phyloP scores from a whole-genome alignment of 768 basidiomycete genomes.

The Boletus insuetus region DNA sequence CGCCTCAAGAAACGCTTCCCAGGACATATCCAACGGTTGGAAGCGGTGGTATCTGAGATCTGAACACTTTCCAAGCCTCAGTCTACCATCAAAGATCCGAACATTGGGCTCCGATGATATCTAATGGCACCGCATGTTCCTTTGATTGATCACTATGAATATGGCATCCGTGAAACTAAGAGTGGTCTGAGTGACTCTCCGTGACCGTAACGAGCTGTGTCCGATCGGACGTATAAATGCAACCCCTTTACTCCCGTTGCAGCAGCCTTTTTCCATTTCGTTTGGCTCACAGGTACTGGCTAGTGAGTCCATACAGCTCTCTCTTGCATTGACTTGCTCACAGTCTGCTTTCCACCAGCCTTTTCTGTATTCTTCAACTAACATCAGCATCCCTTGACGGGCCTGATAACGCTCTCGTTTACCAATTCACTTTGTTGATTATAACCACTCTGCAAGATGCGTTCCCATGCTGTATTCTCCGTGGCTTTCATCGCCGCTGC shows the following conservation, averaged over 20 bases:
- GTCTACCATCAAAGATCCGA: too few species aligned
- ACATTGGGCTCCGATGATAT: too few species aligned
- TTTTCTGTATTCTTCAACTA: slow-evolving; percentile 12
- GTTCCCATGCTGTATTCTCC: slow-evolving; percentile 2
- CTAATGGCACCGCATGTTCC: not conserved
- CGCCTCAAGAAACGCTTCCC: too few species aligned
- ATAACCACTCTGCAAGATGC: slow-evolving; percentile 10
- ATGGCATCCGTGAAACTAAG: too few species aligned
- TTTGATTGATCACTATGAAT: not conserved
- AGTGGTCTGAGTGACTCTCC: not conserved
- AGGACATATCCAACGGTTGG: too few species aligned
- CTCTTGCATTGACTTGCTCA: not conserved
- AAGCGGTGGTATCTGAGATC: too few species aligned
- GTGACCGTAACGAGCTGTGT: not conserved
- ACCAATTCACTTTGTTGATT: not conserved
- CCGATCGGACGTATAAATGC: not conserved
- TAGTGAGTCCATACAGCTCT: slow-evolving; percentile 10
- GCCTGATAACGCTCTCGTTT: slow-evolving; percentile 8
- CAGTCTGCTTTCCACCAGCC: slow-evolving; percentile 3
- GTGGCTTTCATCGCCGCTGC: slow-evolving; percentile 1
- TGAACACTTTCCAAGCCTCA: too few species aligned
- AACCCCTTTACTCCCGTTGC: not conserved
- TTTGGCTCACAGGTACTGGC: slow-evolving; percentile 21
- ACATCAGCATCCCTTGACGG: slow-evolving; percentile 12
- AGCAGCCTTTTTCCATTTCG: slow-evolving; percentile 12